Evolutionary conservation across 495 filamentous ascomycete species (phyloP).

Genomic region (Penicillium desertorum): DNA sequence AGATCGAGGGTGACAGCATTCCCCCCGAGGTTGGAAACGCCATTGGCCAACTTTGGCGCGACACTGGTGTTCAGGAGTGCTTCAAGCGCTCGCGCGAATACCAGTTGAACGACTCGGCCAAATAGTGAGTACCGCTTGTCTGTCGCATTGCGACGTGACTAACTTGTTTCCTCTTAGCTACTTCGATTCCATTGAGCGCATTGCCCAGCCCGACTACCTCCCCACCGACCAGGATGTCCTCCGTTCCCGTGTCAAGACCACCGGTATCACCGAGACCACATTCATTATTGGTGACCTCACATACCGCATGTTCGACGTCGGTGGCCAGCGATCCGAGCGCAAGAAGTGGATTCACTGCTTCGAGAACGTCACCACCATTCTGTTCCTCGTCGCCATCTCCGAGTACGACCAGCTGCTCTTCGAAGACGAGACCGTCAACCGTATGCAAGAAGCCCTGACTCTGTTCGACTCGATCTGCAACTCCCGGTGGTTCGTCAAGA

Average conservation of each 20-base stretch:
- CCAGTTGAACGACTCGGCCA: conserved; percentile 94
- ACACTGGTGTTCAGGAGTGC: conserved; percentile 91
- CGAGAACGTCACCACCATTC: conserved; percentile 97
- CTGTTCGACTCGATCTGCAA: conserved; percentile 99
- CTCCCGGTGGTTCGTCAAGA: conserved; percentile 99
- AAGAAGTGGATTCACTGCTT: conserved; percentile 99
- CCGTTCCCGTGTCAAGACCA: conserved; percentile 97
- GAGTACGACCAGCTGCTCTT: conserved; percentile 98
- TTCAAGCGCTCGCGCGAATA: conserved; percentile 95
- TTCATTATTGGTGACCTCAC: conserved; percentile 98
- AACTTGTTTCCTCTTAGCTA: conserved; percentile 58
- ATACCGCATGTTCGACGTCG: conserved; percentile 99
- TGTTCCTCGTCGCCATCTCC: conserved; percentile 98
- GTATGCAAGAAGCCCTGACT: conserved; percentile 98
- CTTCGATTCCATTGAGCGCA: conserved; percentile 93
- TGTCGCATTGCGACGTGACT: background rate
- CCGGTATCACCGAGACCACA: conserved; percentile 97
- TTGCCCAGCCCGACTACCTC: conserved; percentile 89
- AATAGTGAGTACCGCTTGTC: conserved; percentile 70
- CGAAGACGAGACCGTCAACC: conserved; percentile 84
- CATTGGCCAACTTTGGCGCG: conserved; percentile 90
- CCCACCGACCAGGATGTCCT: conserved; percentile 98
- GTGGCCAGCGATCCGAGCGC: conserved; percentile 95
- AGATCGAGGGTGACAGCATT: conserved; percentile 93
- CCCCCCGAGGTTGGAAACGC: conserved; percentile 93